phyloP scores from a whole-genome alignment of 495 filamentous ascomycete genomes.

The Aspergillus wentii region DNA sequence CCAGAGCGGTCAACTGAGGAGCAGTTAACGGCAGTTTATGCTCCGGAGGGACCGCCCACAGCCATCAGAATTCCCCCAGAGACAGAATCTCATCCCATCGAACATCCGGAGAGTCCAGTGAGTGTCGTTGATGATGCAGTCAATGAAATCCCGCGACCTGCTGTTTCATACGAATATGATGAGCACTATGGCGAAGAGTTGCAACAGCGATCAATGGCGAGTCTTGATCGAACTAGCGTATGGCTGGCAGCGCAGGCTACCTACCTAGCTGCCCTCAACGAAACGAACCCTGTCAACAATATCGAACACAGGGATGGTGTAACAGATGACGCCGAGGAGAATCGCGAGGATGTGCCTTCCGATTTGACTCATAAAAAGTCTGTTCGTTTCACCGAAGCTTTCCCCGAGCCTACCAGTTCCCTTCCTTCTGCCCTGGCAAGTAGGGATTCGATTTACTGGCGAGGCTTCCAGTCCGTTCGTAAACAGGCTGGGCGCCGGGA shows the following conservation, averaged over 20 bases:
- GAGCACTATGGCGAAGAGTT: conserved; percentile 64
- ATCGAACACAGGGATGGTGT: conserved; percentile 14
- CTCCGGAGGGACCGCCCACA: conserved; percentile 61
- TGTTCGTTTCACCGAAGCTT: conserved; percentile 65
- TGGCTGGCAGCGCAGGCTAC: conserved; percentile 78
- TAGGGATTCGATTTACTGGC: conserved; percentile 84
- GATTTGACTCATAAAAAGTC: conserved; percentile 58
- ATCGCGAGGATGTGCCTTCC: conserved; percentile 18
- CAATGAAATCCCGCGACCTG: conserved; percentile 30
- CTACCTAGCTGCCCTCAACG: conserved; percentile 67
- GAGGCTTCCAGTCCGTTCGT: conserved; percentile 72
- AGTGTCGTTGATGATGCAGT: conserved; percentile 27
- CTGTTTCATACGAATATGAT: conserved; percentile 53
- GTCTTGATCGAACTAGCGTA: conserved; percentile 71
- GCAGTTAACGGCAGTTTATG: conserved; percentile 37
- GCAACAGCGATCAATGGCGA: conserved; percentile 55
- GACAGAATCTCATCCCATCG: conserved; percentile 12
- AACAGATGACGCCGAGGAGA: conserved; percentile 13
- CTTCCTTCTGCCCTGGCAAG: conserved; percentile 29
- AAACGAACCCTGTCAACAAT: conserved; percentile 53
- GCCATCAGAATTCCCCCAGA: conserved; percentile 41
- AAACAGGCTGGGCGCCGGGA: conserved; percentile 58
- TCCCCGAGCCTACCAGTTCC: conserved; percentile 35
- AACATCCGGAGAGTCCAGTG: conserved; percentile 26
- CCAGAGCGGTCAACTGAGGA: conserved; percentile 42